phyloP scores from a whole-genome alignment of 768 basidiomycete species.

The Mycena vitilis region DNA sequence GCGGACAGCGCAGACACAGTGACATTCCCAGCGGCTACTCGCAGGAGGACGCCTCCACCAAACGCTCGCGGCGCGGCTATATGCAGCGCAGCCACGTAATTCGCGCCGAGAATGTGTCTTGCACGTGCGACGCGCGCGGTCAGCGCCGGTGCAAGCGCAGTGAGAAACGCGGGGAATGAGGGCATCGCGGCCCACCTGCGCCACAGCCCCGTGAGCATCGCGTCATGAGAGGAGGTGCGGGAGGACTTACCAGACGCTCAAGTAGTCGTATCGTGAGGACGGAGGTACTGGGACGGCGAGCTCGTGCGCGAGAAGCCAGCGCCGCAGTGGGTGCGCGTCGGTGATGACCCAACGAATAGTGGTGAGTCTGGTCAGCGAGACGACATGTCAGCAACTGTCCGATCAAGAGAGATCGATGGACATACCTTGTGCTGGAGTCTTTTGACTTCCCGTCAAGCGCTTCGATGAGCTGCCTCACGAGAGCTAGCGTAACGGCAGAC shows the following conservation, averaged over 20 bases:
- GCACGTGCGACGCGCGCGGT: conserved; percentile 11
- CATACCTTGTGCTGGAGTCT: not conserved
- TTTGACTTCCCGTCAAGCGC: not conserved
- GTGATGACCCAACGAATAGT: not conserved
- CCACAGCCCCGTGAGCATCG: not conserved
- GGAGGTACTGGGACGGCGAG: conserved; percentile 5
- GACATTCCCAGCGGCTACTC: not conserved
- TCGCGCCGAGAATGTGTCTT: not conserved
- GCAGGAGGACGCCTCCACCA: conserved; percentile 10
- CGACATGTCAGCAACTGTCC: not conserved
- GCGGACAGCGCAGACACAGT: not conserved
- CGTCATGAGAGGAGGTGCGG: not conserved
- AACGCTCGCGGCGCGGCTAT: conserved; percentile 2
- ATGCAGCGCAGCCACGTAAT: not conserved
- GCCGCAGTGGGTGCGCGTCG: conserved; percentile 20
- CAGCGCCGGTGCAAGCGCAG: not conserved
- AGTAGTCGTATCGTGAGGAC: conserved; percentile 9
- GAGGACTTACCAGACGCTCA: not conserved
- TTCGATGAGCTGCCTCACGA: not conserved
- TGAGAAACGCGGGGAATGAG: conserved; percentile 12
- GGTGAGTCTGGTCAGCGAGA: not conserved
- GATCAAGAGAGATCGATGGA: not conserved
- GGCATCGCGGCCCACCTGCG: conserved; percentile 1
- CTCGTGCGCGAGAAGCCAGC: conserved; percentile 15
- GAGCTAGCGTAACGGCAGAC: not conserved